These are phyloP conservation scores for Przewalskia tangutica DNA, from an alignment of 257 asterid genomes.

Conservation along the genomic window DNA sequence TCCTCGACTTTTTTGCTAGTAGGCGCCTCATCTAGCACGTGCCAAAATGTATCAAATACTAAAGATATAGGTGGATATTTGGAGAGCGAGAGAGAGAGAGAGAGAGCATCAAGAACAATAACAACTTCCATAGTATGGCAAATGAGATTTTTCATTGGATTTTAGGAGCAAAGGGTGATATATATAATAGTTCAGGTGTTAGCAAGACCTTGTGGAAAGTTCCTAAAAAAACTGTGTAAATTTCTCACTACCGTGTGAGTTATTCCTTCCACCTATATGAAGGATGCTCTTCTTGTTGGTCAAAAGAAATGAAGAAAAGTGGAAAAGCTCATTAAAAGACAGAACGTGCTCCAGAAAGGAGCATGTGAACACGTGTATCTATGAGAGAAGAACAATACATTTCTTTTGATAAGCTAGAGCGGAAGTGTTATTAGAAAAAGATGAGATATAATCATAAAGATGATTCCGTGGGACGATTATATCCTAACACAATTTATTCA, in stretches of 20 bases:
- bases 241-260: background rate
- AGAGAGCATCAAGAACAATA: background rate
- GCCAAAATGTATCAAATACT: background rate
- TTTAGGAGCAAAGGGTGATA: background rate
- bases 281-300: background rate
- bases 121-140: background rate
- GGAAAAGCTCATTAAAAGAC: background rate
- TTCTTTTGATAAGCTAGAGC: background rate
- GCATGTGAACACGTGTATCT: background rate
- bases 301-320: background rate
- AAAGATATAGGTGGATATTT: background rate
- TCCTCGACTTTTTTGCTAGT: background rate
- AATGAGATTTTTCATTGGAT: background rate
- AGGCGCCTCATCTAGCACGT: background rate
- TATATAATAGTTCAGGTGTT: background rate
- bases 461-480: background rate
- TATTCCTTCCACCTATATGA: background rate
- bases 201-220: background rate
- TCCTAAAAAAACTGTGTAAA: background rate
- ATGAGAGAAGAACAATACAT: background rate
- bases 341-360: background rate
- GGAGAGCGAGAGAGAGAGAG: too few species aligned
- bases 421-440: background rate
- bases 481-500: background rate
- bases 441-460: background rate